Evolutionary conservation across 331 rosid species (phyloP).

Genomic region (Telfairia occidentalis): DNA sequence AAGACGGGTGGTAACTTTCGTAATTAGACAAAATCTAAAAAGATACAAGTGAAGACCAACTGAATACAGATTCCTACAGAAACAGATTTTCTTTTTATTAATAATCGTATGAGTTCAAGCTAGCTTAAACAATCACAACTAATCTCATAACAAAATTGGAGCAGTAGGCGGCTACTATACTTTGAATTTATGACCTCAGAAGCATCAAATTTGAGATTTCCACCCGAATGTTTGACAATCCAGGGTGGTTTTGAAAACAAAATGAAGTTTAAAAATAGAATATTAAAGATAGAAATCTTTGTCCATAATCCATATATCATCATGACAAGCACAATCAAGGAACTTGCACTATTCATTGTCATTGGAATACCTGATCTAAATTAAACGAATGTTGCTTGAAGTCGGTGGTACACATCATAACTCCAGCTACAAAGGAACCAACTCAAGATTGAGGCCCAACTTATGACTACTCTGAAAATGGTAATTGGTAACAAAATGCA

Average conservation of each 20-base stretch:
- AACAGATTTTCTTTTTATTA: background rate
- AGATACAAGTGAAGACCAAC: background rate
- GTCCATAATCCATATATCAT: too few relatives aligned
- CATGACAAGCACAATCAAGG: background rate
- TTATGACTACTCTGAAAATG: constrained; percentile 93
- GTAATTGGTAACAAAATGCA: constrained; percentile 20
- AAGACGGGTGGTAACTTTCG: too few relatives aligned
- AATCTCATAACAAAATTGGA: too few relatives aligned
- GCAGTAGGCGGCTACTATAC: too few relatives aligned
- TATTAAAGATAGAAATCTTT: too few relatives aligned
- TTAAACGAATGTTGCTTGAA: constrained; percentile 95
- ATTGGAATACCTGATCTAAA: constrained; percentile 66
- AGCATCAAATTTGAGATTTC: too few relatives aligned
- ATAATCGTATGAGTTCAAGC: background rate
- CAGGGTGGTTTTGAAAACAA: too few relatives aligned
- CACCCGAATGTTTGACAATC: too few relatives aligned
- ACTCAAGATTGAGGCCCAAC: constrained; percentile 98
- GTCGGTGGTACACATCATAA: constrained; percentile 92
- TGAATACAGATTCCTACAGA: background rate
- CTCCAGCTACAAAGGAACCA: constrained; percentile 97
- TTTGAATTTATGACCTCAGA: too few relatives aligned
- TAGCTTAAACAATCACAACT: background rate
- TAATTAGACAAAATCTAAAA: too few relatives aligned
- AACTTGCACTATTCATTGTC: background rate
- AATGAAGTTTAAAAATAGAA: background rate